phyloP scores from a whole-genome alignment of 345 rosid genomes.

The Theobroma cacao region DNA sequence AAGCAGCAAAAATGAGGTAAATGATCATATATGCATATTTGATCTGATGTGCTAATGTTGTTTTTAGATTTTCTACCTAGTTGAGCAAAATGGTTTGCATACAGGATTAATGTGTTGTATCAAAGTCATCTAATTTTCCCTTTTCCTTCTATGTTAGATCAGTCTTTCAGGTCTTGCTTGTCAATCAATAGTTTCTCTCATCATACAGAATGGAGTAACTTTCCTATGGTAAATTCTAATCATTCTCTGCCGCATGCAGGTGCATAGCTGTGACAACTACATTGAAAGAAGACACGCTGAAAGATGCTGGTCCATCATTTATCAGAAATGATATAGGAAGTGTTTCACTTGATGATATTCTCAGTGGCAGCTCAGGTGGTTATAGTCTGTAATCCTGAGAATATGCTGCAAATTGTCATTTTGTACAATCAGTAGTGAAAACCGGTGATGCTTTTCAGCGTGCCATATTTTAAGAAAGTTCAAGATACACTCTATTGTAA shows the following conservation, averaged over 20 bases:
- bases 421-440: conserved; percentile 40
- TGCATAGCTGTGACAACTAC: conserved; percentile 92
- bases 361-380: conserved; percentile 74
- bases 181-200: not conserved
- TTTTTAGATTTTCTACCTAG: not conserved
- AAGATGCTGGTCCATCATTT: conserved; percentile 65
- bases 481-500: conserved; percentile 29
- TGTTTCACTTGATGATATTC: conserved; percentile 77
- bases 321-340: conserved; percentile 72
- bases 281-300: conserved; percentile 60
- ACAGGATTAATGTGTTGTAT: not conserved
- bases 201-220: not conserved
- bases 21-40: conserved; percentile 14
- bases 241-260: conserved; percentile 47
- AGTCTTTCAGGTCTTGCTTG: conserved; percentile 7
- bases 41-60: not conserved
- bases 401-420: conserved; percentile 30
- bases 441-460: conserved; percentile 20
- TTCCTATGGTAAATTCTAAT: not conserved
- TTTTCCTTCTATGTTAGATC: not conserved
- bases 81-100: not conserved
- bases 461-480: conserved; percentile 6
- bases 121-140: not conserved
- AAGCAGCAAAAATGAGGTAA: conserved; percentile 94
- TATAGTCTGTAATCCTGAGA: conserved; percentile 74